Evolutionary conservation across 1,284 basidiomycete genomes (phyloP), one percentile per base, ranked within the genome.

Genomic region (Malassezia globosa): DNA sequence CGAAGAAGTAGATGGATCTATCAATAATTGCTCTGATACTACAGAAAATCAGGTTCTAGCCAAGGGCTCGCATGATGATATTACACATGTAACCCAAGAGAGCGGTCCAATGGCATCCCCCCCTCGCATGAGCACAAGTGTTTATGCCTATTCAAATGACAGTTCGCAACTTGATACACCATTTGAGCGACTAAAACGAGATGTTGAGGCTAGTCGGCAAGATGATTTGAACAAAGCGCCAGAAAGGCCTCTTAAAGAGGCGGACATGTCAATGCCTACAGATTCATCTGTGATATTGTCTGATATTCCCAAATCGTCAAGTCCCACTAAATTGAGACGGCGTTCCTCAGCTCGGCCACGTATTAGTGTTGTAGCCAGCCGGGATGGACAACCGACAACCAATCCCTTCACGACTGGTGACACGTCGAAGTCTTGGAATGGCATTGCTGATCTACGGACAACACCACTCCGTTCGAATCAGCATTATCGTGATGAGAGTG

Each of bases 381-480:
- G 23, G 8, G 18, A 29, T 11, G 34, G 24, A 7, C 10, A 25
- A 7, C 29, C 38, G 5, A 8, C 29, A n/a, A n/a, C n/a, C n/a
- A 67, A 67, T 43, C 64, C 64, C 0, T 67, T 67, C 36, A 51
- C 63, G 11, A 37, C 48, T 10, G 59, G 60, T 7, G 52, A 58
- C 4, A 55, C 54, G 31, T 46, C 58, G 42, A 50, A 51, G 37
- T 47, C 80, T 24, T 85, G 83, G 82, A 79, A 78, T 60, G 84
- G 84, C 14, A 75, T 87, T 31, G 80, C 84, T 25, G 82, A 87
- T 69, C 76, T 88, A 27, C 75, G 79, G 39, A 77, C 81, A 49
- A 80, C 81, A 8, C 76, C 78, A 14, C 67, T 78, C 26, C 49
- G 42, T 26, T 11, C 31, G 3, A 49, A 40, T 6, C 27, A 42